These are phyloP conservation scores for Rosa hybrid DNA, from an alignment of 331 rosid species.

Conservation along the genomic window DNA sequence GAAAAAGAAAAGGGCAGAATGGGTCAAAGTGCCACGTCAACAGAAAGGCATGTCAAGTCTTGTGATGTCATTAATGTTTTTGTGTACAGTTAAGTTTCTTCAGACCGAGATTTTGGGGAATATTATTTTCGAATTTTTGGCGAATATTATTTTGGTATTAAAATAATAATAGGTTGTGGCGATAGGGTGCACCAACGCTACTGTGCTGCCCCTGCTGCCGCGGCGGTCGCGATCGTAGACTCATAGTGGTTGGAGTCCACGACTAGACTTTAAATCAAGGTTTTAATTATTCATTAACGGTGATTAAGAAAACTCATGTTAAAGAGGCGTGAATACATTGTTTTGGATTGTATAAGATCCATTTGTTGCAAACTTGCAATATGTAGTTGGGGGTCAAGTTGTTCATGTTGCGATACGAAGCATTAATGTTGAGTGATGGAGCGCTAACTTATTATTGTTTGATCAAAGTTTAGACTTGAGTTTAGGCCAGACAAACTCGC, in stretches of 20 bases:
- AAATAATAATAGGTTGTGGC: background rate
- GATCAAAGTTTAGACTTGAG: too few species aligned
- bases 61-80: conserved; percentile 49
- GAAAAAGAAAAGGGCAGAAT: conserved; percentile 23
- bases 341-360: background rate
- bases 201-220: background rate
- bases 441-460: too few species aligned
- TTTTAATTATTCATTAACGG: background rate
- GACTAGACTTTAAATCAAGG: background rate
- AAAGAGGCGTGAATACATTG: background rate
- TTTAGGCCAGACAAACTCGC: too few species aligned
- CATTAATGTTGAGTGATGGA: too few species aligned
- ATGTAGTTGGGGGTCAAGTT: background rate
- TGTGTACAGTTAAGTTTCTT: background rate
- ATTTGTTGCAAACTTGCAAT: background rate
- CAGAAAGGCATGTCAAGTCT: conserved; percentile 44
- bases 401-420: background rate
- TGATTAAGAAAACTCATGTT: background rate
- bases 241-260: background rate
- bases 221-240: background rate
- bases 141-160: background rate
- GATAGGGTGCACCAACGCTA: background rate
- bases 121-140: background rate
- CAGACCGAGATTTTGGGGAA: conserved; percentile 6
- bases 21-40: conserved; percentile 71